These are phyloP conservation scores for Suillus subalutaceus DNA, from an alignment of 768 basidiomycete species.

Conservation along the genomic window DNA sequence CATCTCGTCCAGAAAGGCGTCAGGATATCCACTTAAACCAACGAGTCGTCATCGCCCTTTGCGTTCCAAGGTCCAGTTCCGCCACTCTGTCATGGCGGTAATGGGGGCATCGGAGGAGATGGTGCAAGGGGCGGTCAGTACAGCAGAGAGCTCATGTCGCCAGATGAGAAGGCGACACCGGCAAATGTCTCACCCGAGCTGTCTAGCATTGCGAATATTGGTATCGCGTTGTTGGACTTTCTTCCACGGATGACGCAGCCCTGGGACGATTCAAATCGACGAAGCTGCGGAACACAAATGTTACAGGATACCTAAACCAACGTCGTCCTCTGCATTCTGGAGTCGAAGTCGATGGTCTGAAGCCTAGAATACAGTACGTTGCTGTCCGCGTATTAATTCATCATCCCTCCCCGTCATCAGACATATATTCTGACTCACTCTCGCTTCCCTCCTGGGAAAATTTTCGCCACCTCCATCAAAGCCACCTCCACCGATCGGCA, in stretches of 20 bases:
- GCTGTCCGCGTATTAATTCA: background rate
- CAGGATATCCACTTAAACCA: background rate
- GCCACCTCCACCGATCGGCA: background rate
- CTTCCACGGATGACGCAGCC: background rate
- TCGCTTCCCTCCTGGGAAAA: background rate
- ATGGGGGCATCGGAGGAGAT: background rate
- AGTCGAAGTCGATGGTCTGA: background rate
- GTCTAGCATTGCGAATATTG: background rate
- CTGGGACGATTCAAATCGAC: background rate
- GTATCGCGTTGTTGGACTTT: background rate
- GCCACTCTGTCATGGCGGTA: background rate
- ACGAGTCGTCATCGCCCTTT: background rate
- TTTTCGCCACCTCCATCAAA: background rate
- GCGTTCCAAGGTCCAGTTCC: background rate
- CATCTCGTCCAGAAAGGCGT: too few relatives aligned
- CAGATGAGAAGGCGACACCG: too few relatives aligned
- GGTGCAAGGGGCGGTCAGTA: background rate
- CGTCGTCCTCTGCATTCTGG: background rate
- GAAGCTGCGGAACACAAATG: background rate
- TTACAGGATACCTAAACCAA: background rate
- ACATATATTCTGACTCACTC: background rate
- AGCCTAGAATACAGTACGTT: background rate
- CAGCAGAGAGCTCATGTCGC: background rate
- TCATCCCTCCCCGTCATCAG: background rate
- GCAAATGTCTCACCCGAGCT: background rate